Evolutionary conservation across 192 early-diverging fungal species (phyloP).

Genomic region (Mortierella claussenii): DNA sequence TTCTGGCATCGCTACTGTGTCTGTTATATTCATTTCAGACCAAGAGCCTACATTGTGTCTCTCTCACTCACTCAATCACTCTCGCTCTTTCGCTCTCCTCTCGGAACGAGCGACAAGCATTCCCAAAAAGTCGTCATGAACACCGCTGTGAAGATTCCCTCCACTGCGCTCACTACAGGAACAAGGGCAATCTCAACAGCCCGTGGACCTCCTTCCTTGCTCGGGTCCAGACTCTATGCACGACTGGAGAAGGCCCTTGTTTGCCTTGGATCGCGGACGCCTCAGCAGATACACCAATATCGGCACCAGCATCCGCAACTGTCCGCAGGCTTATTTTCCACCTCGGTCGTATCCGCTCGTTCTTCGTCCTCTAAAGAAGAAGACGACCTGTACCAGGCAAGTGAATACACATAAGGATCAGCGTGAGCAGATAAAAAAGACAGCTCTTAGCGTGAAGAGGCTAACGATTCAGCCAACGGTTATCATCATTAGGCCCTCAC

Average conservation of each 20-base stretch:
- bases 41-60: no score
- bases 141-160: slow-evolving; percentile 15
- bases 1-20: no score
- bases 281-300: not conserved
- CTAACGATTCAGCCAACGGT: no score
- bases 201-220: slow-evolving; percentile 5
- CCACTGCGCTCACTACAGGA: slow-evolving; percentile 24
- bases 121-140: no score
- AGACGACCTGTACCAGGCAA: slow-evolving; percentile 48
- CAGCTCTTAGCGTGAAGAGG: no score
- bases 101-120: no score
- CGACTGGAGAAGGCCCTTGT: slow-evolving; percentile 12
- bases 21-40: no score
- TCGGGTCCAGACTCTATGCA: slow-evolving; percentile 7
- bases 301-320: not conserved
- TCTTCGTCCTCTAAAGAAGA: slow-evolving; percentile 34
- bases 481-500: slow-evolving; percentile 31
- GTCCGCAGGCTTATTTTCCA: slow-evolving; percentile 18
- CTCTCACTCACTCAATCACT: no score
- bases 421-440: not conserved
- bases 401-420: no score
- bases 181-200: slow-evolving; percentile 24
- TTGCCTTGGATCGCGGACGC: slow-evolving; percentile 4
- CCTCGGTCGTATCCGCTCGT: not conserved
- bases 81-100: no score